Evolutionary conservation across 2,329 filamentous ascomycete genomes (phyloP).

Genomic region (Scytalidium sp.): DNA sequence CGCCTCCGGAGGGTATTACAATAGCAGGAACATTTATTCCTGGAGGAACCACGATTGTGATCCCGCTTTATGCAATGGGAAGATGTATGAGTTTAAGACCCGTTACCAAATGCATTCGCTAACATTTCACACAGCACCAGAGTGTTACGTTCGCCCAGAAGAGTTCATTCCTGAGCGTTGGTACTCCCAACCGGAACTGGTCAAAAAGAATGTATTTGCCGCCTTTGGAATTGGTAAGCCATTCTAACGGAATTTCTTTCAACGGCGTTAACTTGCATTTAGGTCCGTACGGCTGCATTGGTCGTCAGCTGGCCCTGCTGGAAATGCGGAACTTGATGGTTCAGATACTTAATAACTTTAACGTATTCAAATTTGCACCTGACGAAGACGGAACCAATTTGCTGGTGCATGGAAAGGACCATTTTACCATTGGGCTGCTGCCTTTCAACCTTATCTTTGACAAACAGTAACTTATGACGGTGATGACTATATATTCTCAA

Average conservation of each 20-base stretch:
- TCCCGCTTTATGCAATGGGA: constrained; percentile 11
- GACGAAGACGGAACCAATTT: constrained; percentile 14
- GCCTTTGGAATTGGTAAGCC: constrained; percentile 26
- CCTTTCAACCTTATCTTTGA: constrained; percentile 13
- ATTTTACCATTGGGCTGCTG: constrained; percentile 14
- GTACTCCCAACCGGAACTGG: constrained; percentile 15
- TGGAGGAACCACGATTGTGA: constrained; percentile 7
- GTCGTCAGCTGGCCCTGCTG: constrained; percentile 17
- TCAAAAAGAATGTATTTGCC: constrained; percentile 20
- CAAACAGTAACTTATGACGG: too few species aligned
- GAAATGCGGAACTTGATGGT: constrained; percentile 15
- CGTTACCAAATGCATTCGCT: neutral
- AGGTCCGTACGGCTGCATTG: constrained; percentile 13
- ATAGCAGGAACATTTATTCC: constrained; percentile 16
- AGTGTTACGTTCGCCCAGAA: constrained; percentile 2
- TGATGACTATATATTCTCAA: too few species aligned
- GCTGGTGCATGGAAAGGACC: constrained; percentile 11
- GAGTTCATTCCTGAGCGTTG: constrained; percentile 21
- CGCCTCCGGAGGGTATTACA: constrained; percentile 34
- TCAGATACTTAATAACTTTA: constrained; percentile 12
- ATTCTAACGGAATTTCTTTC: too few species aligned
- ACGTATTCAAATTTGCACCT: constrained; percentile 12
- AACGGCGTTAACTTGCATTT: too few species aligned
- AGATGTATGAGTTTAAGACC: constrained; percentile 14
- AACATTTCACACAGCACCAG: neutral